Evolutionary conservation across 2,329 filamentous ascomycete genomes (phyloP), one percentile per base, ranked within the genome.

Genomic region (Pseudopyrenochaeta lycopersici): DNA sequence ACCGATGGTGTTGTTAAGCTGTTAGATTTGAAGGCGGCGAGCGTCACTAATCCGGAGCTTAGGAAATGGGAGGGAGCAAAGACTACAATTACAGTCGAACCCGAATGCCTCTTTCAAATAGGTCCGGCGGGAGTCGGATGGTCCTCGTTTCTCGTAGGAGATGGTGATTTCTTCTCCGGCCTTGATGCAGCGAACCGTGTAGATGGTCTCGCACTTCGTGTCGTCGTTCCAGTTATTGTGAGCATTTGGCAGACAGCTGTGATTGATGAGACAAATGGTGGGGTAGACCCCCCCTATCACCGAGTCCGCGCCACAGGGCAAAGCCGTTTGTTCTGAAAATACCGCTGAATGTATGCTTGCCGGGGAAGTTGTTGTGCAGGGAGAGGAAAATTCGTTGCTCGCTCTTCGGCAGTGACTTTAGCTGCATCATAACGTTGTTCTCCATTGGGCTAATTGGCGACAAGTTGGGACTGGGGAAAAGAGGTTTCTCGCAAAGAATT

Each of bases 291-390:
- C 61, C 7, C 49, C 49, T 9, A 41, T 27, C 3, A 14, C 3
- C 3, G 49, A 41, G n/a, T 36, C 43, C 7, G 49, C 7, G 21
- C 56, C 58, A n/a, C 49, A 52, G 11, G 56, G 44, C 15, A 60
- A 17, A 7, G n/a, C 49, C 46, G 31, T 62, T 64, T 11, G 58
- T 60, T 20, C 41, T 46, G 20, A 58, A 49, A 7, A 38, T 55
- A 4, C 27, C 17, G 14, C 35, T 48, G 43, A 75, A 67, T 1
- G 67, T 52, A 23, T 61, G 18, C 31, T 60, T 58, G 11, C 64
- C 66, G 0, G 68, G 63, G 43, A 54, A 72, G 46, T 68, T 75
- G 55, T 78, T 77, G 47, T 75, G 68, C 6, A 77, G 60, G 11
- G 54, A 54, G n/a, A 66, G 33, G 43, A 56, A 64, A n/a, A 55